Percentiles rank a stretch among this genome's conserved stretches.
Conservation (phyloP, 2,329 filamentous ascomycete species). For the Hypoxylon rubiginosum region DNA sequence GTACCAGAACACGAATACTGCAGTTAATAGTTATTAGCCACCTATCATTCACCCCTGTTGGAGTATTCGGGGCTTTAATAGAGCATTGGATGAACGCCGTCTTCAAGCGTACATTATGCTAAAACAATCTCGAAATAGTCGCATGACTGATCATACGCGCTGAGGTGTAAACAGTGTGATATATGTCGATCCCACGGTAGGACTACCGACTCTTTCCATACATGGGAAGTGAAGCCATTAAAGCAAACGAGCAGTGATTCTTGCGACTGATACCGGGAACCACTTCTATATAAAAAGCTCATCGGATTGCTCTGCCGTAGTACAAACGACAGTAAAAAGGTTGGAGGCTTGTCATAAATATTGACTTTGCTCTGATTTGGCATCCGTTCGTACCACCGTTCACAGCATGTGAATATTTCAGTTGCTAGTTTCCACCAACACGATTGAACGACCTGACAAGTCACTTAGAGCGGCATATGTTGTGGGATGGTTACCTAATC, state of each 20-base stretch:
- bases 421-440: conserved; percentile 8
- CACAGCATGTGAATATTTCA: conserved; percentile 16
- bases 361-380: neutral
- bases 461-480: conserved; percentile 22
- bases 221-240: neutral
- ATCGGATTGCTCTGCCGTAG: neutral
- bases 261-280: too few species aligned
- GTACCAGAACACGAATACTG: too few species aligned
- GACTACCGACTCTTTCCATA: too few species aligned
- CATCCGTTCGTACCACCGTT: neutral
- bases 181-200: too few species aligned
- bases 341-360: neutral
- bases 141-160: too few species aligned
- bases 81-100: neutral
- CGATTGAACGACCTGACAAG: conserved; percentile 21
- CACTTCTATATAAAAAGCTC: too few species aligned
- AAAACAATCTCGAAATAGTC: neutral
- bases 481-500: too few species aligned
- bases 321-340: neutral
- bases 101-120: neutral
- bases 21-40: too few species aligned
- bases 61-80: too few species aligned
- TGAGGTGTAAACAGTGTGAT: too few species aligned
- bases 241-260: neutral
- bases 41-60: too few species aligned